phyloP scores from a whole-genome alignment of 2,329 filamentous ascomycete genomes.

The Fusarium phyllophilum region DNA sequence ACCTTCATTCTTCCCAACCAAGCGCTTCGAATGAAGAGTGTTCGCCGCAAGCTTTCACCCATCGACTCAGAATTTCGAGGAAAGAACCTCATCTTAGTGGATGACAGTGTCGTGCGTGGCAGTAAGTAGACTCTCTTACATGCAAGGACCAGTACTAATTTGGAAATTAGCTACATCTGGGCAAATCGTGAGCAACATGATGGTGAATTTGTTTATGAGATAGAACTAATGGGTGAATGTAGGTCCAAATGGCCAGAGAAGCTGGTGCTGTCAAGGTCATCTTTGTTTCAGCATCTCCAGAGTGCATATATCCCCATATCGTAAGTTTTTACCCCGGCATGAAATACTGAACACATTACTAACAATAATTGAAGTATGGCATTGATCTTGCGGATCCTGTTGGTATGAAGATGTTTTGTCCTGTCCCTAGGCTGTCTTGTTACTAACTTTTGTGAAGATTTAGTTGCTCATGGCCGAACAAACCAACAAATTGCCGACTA shows the following conservation, averaged over 20 bases:
- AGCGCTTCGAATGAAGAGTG: constrained; percentile 81
- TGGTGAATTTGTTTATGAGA: constrained; percentile 24
- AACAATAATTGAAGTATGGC: constrained; percentile 49
- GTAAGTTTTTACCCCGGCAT: constrained; percentile 61
- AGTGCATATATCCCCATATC: constrained; percentile 87
- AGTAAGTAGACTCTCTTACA: not conserved
- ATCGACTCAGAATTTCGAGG: constrained; percentile 87
- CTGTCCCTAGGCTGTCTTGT: not conserved
- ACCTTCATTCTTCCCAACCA: constrained; percentile 85
- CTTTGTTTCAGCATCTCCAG: constrained; percentile 84
- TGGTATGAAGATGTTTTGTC: constrained; percentile 35
- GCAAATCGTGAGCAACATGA: constrained; percentile 69
- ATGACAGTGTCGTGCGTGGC: constrained; percentile 90
- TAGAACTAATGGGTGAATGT: not conserved
- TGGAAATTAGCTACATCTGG: constrained; percentile 59
- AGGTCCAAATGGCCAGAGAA: constrained; percentile 78
- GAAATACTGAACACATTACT: not conserved
- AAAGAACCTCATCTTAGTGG: constrained; percentile 83
- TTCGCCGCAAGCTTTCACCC: constrained; percentile 88
- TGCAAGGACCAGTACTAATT: not conserved
- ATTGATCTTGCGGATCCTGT: constrained; percentile 58
- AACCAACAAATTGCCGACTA: constrained; percentile 53
- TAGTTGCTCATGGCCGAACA: constrained; percentile 55
- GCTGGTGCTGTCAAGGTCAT: constrained; percentile 84
- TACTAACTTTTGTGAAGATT: constrained; percentile 42